Conservation (phyloP, 2,329 filamentous ascomycete genomes). For the Penicillium verrucosum region DNA sequence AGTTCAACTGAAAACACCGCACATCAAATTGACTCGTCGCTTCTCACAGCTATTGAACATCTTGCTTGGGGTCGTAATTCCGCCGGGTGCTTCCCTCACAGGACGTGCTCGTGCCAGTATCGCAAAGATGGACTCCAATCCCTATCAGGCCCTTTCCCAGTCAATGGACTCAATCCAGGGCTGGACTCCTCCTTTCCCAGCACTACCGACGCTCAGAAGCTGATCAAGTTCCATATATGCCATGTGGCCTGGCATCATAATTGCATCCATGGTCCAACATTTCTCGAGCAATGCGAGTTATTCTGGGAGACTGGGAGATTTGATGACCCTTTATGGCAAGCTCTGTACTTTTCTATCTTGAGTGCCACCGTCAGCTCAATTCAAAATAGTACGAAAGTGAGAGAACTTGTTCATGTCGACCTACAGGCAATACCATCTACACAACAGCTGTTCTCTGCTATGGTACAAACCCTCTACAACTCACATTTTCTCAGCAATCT, state of each 20-base stretch:
- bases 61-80: conserved; percentile 40
- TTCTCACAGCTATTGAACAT: conserved; percentile 37
- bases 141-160: conserved; percentile 12
- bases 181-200: conserved; percentile 10
- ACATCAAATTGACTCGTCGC: conserved; percentile 24
- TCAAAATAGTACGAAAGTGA: conserved; percentile 23
- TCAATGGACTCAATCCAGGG: conserved; percentile 10
- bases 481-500: conserved; percentile 34
- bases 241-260: conserved; percentile 28
- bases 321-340: conserved; percentile 27
- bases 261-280: conserved; percentile 24
- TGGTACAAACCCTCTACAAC: conserved; percentile 34
- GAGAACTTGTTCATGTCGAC: conserved; percentile 16
- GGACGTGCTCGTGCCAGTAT: conserved; percentile 29
- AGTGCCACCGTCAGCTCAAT: conserved; percentile 26
- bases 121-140: conserved; percentile 16
- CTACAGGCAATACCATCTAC: conserved; percentile 23
- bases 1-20: conserved; percentile 6
- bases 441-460: conserved; percentile 29
- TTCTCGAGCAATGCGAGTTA: conserved; percentile 25
- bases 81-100: conserved; percentile 35
- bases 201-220: conserved; percentile 16
- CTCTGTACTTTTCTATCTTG: conserved; percentile 25
- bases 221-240: conserved; percentile 23
- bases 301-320: conserved; percentile 24